These are phyloP conservation scores for Barbarea vulgaris DNA, from an alignment of 345 rosid species.

Conservation along the genomic window DNA sequence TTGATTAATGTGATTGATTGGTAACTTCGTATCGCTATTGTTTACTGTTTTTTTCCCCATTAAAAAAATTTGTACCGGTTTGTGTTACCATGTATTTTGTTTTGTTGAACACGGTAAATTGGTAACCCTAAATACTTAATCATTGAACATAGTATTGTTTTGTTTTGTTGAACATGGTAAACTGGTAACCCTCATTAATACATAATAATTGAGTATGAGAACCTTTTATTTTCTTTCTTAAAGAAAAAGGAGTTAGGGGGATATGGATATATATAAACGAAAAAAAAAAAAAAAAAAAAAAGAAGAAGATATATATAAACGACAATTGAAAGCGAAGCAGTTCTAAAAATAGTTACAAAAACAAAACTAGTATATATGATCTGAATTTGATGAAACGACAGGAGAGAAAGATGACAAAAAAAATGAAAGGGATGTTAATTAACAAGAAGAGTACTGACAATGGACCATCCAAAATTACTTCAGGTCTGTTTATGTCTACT, in stretches of 20 bases:
- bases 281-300: too few species aligned
- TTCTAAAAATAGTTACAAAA: conserved; percentile 18
- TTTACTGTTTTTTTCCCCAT: background rate
- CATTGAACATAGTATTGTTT: too few species aligned
- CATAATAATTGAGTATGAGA: background rate
- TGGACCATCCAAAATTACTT: conserved; percentile 31
- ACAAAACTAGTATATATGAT: background rate
- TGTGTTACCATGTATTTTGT: too few species aligned
- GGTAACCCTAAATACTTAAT: background rate
- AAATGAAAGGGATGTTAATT: background rate
- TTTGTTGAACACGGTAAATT: too few species aligned
- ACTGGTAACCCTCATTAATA: background rate
- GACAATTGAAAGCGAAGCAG: conserved; percentile 9
- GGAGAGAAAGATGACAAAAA: conserved; percentile 28
- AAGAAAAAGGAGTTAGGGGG: background rate
- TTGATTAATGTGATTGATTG: background rate
- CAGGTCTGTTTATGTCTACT: conserved; percentile 38
- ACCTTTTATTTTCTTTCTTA: background rate
- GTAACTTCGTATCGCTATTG: too few species aligned
- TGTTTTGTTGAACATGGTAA: too few species aligned
- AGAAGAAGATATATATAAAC: background rate
- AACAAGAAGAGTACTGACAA: conserved; percentile 12
- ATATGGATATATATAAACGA: background rate
- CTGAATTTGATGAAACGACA: conserved; percentile 36
- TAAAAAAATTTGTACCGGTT: background rate